A percentile compares a stretch with the other conserved stretches of the same genome.
Conservation (phyloP, 1,284 basidiomycete species). For the Ganoderma resinaceum region DNA sequence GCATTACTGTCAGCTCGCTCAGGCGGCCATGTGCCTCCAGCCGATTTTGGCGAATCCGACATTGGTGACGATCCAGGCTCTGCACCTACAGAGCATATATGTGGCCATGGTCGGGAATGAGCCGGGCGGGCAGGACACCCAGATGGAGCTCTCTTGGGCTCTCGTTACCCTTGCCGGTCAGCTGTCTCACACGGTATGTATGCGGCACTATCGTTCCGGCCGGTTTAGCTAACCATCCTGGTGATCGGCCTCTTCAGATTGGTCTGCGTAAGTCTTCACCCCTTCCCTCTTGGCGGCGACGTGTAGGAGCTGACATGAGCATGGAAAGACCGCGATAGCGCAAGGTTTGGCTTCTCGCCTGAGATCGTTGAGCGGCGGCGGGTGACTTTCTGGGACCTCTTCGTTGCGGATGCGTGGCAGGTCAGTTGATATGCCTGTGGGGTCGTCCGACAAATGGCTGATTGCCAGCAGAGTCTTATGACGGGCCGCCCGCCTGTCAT, state of each 20-base stretch:
- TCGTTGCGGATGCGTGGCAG: conserved; percentile 45
- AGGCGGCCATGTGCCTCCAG: conserved; percentile 45
- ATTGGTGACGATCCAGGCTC: conserved; percentile 51
- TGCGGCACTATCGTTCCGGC: background rate
- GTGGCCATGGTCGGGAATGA: conserved; percentile 60
- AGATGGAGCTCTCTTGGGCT: conserved; percentile 46
- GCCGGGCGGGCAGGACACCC: conserved; percentile 54
- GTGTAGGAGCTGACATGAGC: background rate
- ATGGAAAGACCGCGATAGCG: conserved; percentile 50
- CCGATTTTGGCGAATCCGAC: conserved; percentile 46
- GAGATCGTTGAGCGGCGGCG: conserved; percentile 47
- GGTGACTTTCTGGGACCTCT: conserved; percentile 53
- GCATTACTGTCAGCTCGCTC: conserved; percentile 61
- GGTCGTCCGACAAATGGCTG: conserved; percentile 45
- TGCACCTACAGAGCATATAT: conserved; percentile 64
- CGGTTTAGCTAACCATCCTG: background rate
- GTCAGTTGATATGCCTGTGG: conserved; percentile 26
- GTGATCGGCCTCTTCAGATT: conserved; percentile 31
- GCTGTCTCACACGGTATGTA: conserved; percentile 45
- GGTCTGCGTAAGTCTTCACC: conserved; percentile 39
- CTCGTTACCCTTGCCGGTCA: conserved; percentile 41
- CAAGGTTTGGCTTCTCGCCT: conserved; percentile 46
- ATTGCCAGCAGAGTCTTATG: conserved; percentile 51
- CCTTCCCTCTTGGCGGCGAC: background rate
- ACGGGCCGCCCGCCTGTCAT: conserved; percentile 44